Conservation (phyloP, 1,284 basidiomycete genomes). For the Laetiporus sulphureus region DNA sequence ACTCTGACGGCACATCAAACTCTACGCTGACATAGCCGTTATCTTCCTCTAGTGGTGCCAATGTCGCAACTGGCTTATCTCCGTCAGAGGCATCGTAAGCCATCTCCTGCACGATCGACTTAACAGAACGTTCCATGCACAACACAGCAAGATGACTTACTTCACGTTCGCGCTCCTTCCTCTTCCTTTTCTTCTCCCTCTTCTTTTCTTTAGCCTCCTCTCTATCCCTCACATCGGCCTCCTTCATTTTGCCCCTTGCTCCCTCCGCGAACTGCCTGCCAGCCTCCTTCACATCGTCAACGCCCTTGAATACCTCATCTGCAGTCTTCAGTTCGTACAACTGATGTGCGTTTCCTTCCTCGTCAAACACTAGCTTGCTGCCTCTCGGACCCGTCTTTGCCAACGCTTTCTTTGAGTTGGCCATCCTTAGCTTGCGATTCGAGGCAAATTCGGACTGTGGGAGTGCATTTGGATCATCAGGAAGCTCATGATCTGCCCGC, state of each 20-base stretch:
- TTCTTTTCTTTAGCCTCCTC: slow-evolving; percentile 84
- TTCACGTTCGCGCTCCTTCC: slow-evolving; percentile 81
- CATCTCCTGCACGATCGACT: slow-evolving; percentile 7
- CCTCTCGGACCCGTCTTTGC: slow-evolving; percentile 56
- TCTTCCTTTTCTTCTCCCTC: slow-evolving; percentile 75
- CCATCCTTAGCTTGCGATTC: slow-evolving; percentile 64
- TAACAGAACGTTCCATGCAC: slow-evolving; percentile 3
- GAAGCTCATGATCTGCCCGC: slow-evolving; percentile 81
- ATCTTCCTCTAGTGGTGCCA: slow-evolving; percentile 41
- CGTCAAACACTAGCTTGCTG: slow-evolving; percentile 81
- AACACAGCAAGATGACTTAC: slow-evolving; percentile 29
- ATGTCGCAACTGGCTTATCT: slow-evolving; percentile 16
- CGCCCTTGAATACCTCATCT: slow-evolving; percentile 55
- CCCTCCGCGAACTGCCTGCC: slow-evolving; percentile 65
- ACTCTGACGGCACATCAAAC: slow-evolving; percentile 51
- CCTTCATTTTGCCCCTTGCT: slow-evolving; percentile 67
- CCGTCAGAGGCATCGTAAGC: slow-evolving; percentile 20
- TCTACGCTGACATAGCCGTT: slow-evolving; percentile 68
- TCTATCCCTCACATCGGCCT: slow-evolving; percentile 72
- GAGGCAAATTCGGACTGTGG: slow-evolving; percentile 39
- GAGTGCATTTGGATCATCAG: slow-evolving; percentile 30
- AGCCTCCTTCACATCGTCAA: slow-evolving; percentile 60
- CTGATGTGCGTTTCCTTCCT: slow-evolving; percentile 74
- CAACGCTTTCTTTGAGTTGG: slow-evolving; percentile 72
- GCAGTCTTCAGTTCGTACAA: slow-evolving; percentile 77